Evolutionary conservation across 805 yeast genomes (phyloP).

Genomic region (Starmerella sirachaensis): DNA sequence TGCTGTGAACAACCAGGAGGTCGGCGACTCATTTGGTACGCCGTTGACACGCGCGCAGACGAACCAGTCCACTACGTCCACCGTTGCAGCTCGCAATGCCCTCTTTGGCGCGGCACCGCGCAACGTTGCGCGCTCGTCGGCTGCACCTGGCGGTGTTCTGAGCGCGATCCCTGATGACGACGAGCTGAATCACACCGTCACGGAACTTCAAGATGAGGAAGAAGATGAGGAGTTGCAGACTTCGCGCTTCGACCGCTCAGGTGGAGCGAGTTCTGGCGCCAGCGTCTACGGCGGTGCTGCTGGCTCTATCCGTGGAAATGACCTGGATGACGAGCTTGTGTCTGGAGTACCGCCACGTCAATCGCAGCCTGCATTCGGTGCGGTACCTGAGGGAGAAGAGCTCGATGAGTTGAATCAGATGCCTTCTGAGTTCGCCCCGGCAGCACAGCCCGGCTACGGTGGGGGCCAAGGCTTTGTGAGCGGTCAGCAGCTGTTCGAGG

Average conservation of each 20-base stretch:
- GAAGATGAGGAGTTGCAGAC: no score
- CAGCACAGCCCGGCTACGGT: conserved; percentile 7
- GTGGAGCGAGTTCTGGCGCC: no score
- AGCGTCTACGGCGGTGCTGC: no score
- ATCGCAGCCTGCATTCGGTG: neutral
- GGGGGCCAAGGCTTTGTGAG: conserved; percentile 1
- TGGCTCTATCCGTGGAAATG: no score
- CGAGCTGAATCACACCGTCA: conserved; percentile 24
- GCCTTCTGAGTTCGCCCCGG: conserved; percentile 14
- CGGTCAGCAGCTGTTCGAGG: conserved; percentile 17
- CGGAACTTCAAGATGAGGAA: conserved; percentile 15
- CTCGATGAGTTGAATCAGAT: conserved; percentile 20
- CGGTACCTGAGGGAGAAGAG: conserved; percentile 4
- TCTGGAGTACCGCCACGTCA: no score
- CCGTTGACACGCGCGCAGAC: conserved; percentile 21
- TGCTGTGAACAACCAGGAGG: neutral
- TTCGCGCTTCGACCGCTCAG: no score
- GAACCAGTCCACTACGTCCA: conserved; percentile 7
- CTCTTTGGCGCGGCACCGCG: conserved; percentile 22
- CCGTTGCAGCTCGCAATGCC: conserved; percentile 22
- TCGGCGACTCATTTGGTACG: conserved; percentile 5
- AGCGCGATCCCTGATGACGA: conserved; percentile 18
- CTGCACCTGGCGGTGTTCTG: no score
- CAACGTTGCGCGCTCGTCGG: neutral
- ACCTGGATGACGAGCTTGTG: no score